Base-by-base conservation (phyloP, 2,329 filamentous ascomycete species). In the Metarhizium sp. region DNA sequence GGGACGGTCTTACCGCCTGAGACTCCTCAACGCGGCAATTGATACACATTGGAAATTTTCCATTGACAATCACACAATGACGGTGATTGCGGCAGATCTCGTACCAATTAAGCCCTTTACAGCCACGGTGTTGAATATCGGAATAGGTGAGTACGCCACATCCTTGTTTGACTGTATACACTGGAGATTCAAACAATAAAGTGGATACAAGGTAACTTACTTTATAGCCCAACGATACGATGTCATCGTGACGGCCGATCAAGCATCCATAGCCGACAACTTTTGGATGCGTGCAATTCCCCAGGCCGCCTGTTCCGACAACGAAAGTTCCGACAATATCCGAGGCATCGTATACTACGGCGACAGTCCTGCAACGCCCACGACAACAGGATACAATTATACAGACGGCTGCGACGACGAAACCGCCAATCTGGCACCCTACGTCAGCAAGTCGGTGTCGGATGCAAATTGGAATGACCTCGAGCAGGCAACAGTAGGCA, bases 31-130 rank as follows among this genome's bases (percentile, higher is more conserved):
- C 61, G 69, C 65, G 2, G 73, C 73, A 34, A 63, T 73, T 18
- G 74, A 77, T 42, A 71, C 68, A 0, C 68, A 71, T 59, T 66
- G 73, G 64, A 73, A 73, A 58, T 81, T 81, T 60, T 72, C 70
- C 38, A 79, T 82, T 56, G 79, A 82, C 64, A 75, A 78, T 52
- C 83, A 86, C 64, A 74, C 63, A 0, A 64, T 86, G 60, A 78
- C 72, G 0, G 80, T 86, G 40, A 81, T 86, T 43, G 73, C 76
- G 0, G 70, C 67, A n/a, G 84, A 85, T 57, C 67, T 85, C 4
- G 78, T 85, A 0, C 79, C 82, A 2, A 73, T 86, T 29, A 61
- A 71, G 29, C 82, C 82, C 0, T 86, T 78, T 57, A 67, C 67
- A 0, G 76, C 80, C 34, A 36, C 34, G 34, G 34, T 36, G 5